These are phyloP conservation scores for Adansonia digitata DNA, from an alignment of 345 rosid species.

Conservation along the genomic window DNA sequence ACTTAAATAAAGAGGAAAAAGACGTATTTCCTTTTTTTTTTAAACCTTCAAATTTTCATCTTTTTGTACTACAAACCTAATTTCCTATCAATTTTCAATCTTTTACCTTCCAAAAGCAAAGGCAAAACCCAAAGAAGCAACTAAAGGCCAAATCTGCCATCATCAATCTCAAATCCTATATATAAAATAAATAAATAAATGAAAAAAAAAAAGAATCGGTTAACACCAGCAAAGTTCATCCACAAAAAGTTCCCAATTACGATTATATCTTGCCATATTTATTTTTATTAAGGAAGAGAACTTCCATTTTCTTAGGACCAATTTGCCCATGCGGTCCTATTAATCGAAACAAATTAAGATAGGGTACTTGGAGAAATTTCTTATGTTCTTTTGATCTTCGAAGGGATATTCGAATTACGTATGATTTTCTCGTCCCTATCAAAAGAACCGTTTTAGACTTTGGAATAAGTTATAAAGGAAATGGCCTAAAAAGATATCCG, in stretches of 20 bases:
- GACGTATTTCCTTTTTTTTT: too few species aligned
- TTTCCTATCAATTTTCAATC: not conserved
- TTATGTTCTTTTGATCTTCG: not conserved
- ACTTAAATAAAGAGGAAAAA: not conserved
- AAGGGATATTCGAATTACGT: slow-evolving; percentile 24
- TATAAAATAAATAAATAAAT: not conserved
- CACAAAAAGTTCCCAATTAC: slow-evolving; percentile 15
- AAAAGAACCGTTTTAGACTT: not conserved
- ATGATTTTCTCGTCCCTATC: not conserved
- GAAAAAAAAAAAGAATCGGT: slow-evolving; percentile 12
- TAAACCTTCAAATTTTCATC: not conserved
- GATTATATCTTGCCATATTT: not conserved
- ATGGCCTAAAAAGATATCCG: not conserved
- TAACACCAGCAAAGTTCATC: slow-evolving; percentile 18
- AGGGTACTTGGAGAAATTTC: not conserved
- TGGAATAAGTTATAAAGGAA: slow-evolving; percentile 4
- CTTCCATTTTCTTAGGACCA: not conserved
- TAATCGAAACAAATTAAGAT: not conserved
- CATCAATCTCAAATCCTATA: slow-evolving; percentile 13
- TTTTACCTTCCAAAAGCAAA: not conserved
- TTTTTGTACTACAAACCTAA: not conserved
- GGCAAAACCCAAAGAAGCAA: slow-evolving; percentile 7
- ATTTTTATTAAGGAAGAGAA: not conserved
- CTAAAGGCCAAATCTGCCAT: slow-evolving; percentile 39
- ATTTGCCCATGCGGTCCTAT: slow-evolving; percentile 4